Base-by-base conservation (phyloP, 169 alveolate species). In the Cryptosporidium ryanae region DNA sequence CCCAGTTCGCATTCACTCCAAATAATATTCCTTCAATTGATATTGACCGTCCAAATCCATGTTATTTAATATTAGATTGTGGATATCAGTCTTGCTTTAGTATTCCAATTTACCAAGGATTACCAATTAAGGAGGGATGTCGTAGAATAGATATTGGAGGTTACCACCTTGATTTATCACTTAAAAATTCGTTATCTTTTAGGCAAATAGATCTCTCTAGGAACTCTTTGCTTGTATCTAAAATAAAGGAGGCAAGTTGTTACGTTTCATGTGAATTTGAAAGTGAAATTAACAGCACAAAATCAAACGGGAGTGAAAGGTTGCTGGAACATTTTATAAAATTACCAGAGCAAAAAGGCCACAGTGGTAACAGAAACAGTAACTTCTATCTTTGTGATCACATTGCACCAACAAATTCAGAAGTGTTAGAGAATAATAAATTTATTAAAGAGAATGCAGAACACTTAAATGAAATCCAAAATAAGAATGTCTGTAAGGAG, bases 71-170 rank as follows among this genome's bases (percentile, higher is more conserved):
- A 46, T 55, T 76, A 61, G 87, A 76, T 25, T 76, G 87, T 32
- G 87, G 87, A 7, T 76, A 76, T 46, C 87, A 76, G 44, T 59
- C 50, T 55, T 76, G 87, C 38, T 59, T 59, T 61, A 76, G 87
- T 76, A 50, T 76, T 12, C 87, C 87, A 23, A 32, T 76, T 7
- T 76, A 25, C 54, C 68, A 76, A 38, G 76, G 87, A 5, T 43
- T 70, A 2, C 87, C 87, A 59, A 76, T 76, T 59, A 32, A 59
- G 25, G 27, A 61, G n/a, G 76, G 65, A 1, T 76, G 87, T n/a
- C 44, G 87, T 25, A 76, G 87, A 61, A 6, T 76, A 31, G 87
- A 76, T 76, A 76, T 76, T 55, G 87, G 87, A 1, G 87, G 87
- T 57, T 76, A 76, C 61, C 71, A 76, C 15, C 27, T 76, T 34